These are phyloP conservation scores for Pilobolus umbonatus DNA, from an alignment of 192 early-diverging fungal species.

Conservation along the genomic window DNA sequence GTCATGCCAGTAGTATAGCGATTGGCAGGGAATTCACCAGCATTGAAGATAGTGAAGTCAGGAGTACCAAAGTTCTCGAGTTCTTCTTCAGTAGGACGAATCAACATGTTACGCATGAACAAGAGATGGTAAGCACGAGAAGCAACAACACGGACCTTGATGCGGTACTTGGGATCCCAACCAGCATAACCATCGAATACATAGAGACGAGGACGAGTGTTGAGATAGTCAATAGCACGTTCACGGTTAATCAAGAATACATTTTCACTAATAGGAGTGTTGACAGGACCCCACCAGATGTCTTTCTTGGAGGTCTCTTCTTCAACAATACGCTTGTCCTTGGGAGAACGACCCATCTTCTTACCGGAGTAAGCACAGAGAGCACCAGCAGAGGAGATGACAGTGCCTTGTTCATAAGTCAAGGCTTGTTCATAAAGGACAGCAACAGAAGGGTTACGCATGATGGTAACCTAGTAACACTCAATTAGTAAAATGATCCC, in stretches of 20 bases:
- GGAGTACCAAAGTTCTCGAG: slow-evolving; percentile 86
- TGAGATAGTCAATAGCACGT: slow-evolving; percentile 89
- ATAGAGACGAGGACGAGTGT: slow-evolving; percentile 84
- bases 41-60: slow-evolving; percentile 94
- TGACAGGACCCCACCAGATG: slow-evolving; percentile 98
- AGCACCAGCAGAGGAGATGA: slow-evolving; percentile 83
- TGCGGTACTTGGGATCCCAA: slow-evolving; percentile 94
- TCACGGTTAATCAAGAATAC: slow-evolving; percentile 91
- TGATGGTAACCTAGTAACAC: slow-evolving; percentile 64
- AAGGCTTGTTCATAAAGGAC: slow-evolving; percentile 90
- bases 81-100: slow-evolving; percentile 85
- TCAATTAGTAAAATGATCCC: neutral
- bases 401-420: slow-evolving; percentile 72
- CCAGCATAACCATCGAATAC: slow-evolving; percentile 95
- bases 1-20: slow-evolving; percentile 91
- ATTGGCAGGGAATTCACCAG: slow-evolving; percentile 88
- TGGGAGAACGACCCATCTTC: slow-evolving; percentile 88
- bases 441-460: slow-evolving; percentile 73
- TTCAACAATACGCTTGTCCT: slow-evolving; percentile 95
- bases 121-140: slow-evolving; percentile 90
- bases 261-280: slow-evolving; percentile 76
- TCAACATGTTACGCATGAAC: slow-evolving; percentile 98
- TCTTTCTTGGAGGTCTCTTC: slow-evolving; percentile 74
- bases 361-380: slow-evolving; percentile 81
- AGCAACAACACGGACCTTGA: slow-evolving; percentile 92